Conservation (phyloP, 371 early-diverging fungal genomes). For the Saksenaea vasiformis region DNA sequence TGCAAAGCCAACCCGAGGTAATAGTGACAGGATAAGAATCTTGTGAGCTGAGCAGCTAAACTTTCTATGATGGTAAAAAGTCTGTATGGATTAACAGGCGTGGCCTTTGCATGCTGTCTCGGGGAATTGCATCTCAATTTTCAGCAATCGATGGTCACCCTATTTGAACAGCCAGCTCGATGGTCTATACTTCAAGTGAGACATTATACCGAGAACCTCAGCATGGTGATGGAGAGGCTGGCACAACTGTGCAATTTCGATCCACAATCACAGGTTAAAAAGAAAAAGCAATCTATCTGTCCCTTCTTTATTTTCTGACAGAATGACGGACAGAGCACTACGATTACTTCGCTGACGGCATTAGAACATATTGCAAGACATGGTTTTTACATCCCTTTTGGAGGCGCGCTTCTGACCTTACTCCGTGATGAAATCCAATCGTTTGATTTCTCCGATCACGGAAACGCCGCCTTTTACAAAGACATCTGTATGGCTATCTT, state of each 20-base stretch:
- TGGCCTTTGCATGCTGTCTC: conserved; percentile 53
- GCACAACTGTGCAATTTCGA: conserved; percentile 29
- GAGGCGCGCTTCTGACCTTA: conserved; percentile 40
- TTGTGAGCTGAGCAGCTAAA: too few relatives aligned
- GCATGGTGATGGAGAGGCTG: conserved; percentile 23
- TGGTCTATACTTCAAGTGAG: conserved; percentile 33
- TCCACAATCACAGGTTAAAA: conserved; percentile 7
- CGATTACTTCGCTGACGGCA: neutral
- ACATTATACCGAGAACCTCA: conserved; percentile 31
- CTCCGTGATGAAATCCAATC: conserved; percentile 33
- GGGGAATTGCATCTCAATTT: conserved; percentile 38
- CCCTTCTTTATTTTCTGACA: neutral
- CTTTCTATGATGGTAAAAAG: too few relatives aligned
- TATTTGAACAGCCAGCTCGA: conserved; percentile 20
- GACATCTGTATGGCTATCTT: conserved; percentile 38
- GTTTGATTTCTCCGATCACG: conserved; percentile 24
- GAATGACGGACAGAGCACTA: neutral
- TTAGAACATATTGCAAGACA: conserved; percentile 1
- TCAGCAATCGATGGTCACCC: conserved; percentile 34
- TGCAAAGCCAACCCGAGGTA: conserved; percentile 44
- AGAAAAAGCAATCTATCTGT: neutral
- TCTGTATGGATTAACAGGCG: conserved; percentile 41
- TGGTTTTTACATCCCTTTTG: conserved; percentile 48
- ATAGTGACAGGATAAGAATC: neutral
- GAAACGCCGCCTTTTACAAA: conserved; percentile 36